These are phyloP conservation scores for Peronospora farinosa DNA, from an alignment of 352 stramenopile species.

Conservation along the genomic window DNA sequence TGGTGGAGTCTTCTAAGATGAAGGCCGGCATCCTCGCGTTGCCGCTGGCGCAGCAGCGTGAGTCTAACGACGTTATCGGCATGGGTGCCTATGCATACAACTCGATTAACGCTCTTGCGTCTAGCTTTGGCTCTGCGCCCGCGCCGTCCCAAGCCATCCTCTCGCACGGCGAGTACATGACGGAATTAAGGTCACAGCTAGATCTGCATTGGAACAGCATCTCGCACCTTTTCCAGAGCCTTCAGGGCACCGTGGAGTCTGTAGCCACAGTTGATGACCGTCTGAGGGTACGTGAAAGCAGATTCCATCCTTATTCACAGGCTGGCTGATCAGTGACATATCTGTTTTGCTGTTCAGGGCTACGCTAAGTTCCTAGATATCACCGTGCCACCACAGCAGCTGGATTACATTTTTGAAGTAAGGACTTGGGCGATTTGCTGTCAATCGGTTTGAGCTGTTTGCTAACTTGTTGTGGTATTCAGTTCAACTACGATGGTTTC, in stretches of 20 bases:
- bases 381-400: conserved; percentile 61
- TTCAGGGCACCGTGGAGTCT: conserved; percentile 66
- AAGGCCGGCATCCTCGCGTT: conserved; percentile 71
- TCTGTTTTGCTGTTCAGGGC: conserved; percentile 32
- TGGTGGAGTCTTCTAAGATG: conserved; percentile 76
- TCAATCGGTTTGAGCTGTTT: not conserved
- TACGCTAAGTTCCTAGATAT: conserved; percentile 66
- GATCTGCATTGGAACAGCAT: conserved; percentile 86
- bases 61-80: conserved; percentile 61
- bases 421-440: conserved; percentile 4
- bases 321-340: conserved; percentile 4
- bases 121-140: conserved; percentile 50
- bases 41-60: conserved; percentile 61
- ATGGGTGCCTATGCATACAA: conserved; percentile 72
- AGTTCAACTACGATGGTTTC: conserved; percentile 85
- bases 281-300: conserved; percentile 44
- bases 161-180: conserved; percentile 83
- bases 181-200: conserved; percentile 76
- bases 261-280: conserved; percentile 56
- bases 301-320: not conserved
- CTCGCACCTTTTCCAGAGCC: conserved; percentile 70
- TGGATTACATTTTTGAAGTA: conserved; percentile 89
- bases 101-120: conserved; percentile 72
- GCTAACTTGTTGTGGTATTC: conserved; percentile 24
- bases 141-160: conserved; percentile 68